Evolutionary conservation across 257 asterid species (phyloP).

Genomic region (Nicotiana sylvestris): DNA sequence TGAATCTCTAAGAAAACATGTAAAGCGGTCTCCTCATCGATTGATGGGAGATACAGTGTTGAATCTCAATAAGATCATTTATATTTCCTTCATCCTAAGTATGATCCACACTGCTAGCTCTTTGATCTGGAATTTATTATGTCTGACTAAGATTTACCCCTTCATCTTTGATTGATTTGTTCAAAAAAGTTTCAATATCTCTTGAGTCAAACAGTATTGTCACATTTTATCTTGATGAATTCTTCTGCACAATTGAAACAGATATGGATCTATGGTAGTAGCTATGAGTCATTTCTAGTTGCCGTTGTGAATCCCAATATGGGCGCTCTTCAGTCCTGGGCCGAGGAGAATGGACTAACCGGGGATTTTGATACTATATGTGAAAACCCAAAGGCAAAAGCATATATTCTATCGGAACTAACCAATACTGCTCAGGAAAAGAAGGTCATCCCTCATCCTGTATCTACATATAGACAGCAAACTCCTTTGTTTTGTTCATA

Average conservation of each 20-base stretch:
- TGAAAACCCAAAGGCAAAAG: slow-evolving; percentile 43
- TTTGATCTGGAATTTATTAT: too few relatives aligned
- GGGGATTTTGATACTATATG: slow-evolving; percentile 45
- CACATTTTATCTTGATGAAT: neutral
- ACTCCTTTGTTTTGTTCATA: neutral
- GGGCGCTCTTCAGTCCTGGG: slow-evolving; percentile 52
- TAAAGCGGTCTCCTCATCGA: too few relatives aligned
- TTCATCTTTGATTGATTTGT: too few relatives aligned
- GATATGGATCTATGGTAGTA: slow-evolving; percentile 84
- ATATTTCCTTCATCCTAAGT: too few relatives aligned
- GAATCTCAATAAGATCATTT: too few relatives aligned
- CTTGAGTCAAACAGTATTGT: neutral
- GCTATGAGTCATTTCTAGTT: slow-evolving; percentile 73
- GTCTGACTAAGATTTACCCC: too few relatives aligned
- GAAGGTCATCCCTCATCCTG: slow-evolving; percentile 40
- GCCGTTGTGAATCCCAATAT: slow-evolving; percentile 75
- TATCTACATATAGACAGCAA: neutral
- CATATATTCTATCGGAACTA: slow-evolving; percentile 47
- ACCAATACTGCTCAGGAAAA: slow-evolving; percentile 55
- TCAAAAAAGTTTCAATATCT: too few relatives aligned
- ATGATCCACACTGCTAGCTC: too few relatives aligned
- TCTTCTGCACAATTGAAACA: slow-evolving; percentile 25
- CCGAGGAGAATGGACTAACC: slow-evolving; percentile 37
- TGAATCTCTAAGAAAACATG: too few relatives aligned
- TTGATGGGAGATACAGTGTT: too few relatives aligned